These are phyloP conservation scores for Tulasnella sp. DNA, from an alignment of 768 basidiomycete genomes.

Conservation along the genomic window DNA sequence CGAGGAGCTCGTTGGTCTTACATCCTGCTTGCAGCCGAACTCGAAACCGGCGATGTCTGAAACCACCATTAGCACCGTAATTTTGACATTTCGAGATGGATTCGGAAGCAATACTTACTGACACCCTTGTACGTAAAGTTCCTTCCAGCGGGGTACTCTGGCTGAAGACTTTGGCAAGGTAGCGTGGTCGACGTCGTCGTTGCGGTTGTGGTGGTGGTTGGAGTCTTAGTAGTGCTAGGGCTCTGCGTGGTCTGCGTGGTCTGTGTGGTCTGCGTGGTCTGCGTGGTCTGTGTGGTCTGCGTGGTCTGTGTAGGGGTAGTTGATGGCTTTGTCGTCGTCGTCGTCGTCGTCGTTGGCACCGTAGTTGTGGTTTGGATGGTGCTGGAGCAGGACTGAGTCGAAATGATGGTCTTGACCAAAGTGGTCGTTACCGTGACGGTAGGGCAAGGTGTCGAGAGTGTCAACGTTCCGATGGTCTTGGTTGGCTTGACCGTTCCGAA, in stretches of 20 bases:
- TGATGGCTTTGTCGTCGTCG: neutral
- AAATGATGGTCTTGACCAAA: neutral
- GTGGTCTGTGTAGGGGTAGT: neutral
- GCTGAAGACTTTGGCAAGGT: neutral
- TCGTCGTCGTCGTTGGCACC: neutral
- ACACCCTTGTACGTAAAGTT: conserved; percentile 14
- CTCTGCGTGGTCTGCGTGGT: neutral
- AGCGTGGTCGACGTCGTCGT: neutral
- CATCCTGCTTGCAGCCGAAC: neutral
- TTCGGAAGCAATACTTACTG: neutral
- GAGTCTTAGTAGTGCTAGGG: neutral
- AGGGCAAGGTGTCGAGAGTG: neutral
- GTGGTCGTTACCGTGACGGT: neutral
- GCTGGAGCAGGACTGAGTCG: neutral
- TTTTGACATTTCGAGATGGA: neutral
- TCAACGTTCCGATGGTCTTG: neutral
- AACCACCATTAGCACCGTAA: neutral
- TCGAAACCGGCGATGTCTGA: neutral
- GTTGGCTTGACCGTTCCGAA: neutral
- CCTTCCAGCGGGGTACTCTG: neutral
- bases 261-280: neutral
- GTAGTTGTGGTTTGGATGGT: neutral
- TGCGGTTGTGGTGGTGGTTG: conserved; percentile 3
- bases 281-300: neutral
- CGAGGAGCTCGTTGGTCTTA: neutral